These are phyloP conservation scores for Orbilia javanica DNA, from an alignment of 2,329 filamentous ascomycete genomes.

Conservation along the genomic window DNA sequence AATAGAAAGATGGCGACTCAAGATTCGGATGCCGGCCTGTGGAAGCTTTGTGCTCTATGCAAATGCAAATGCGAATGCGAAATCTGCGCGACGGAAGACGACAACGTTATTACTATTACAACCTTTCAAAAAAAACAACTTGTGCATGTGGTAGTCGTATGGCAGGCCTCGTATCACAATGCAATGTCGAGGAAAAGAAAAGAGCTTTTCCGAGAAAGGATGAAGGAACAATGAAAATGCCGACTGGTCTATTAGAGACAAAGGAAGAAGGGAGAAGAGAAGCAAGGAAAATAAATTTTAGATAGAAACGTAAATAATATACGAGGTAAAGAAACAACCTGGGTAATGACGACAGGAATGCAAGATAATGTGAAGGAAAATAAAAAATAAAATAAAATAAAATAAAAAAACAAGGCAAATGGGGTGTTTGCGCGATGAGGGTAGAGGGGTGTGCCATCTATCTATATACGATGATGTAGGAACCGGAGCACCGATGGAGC, in stretches of 20 bases:
- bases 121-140: slow-evolving; percentile 15
- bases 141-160: slow-evolving; percentile 23
- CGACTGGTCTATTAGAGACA: slow-evolving; percentile 37
- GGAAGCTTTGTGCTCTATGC: slow-evolving; percentile 9
- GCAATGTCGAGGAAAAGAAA: slow-evolving; percentile 49
- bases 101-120: slow-evolving; percentile 48
- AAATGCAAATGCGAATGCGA: slow-evolving; percentile 8
- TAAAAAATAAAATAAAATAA: not conserved
- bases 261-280: slow-evolving; percentile 10
- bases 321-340: slow-evolving; percentile 12
- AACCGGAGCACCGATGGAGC: slow-evolving; percentile 14
- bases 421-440: slow-evolving; percentile 26
- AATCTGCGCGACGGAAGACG: slow-evolving; percentile 39
- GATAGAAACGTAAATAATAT: slow-evolving; percentile 10
- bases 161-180: slow-evolving; percentile 43
- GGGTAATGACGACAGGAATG: slow-evolving; percentile 53
- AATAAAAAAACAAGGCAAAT: slow-evolving; percentile 25
- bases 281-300: slow-evolving; percentile 13
- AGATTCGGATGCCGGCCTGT: slow-evolving; percentile 21
- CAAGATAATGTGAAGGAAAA: slow-evolving; percentile 4
- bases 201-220: slow-evolving; percentile 41
- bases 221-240: slow-evolving; percentile 40
- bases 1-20: slow-evolving; percentile 24
- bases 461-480: slow-evolving; percentile 54
- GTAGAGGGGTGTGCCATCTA: slow-evolving; percentile 55